Evolutionary conservation across 2,329 filamentous ascomycete species (phyloP), one percentile per base, ranked within the genome.

Genomic region (Leptoxyphium fumago): DNA sequence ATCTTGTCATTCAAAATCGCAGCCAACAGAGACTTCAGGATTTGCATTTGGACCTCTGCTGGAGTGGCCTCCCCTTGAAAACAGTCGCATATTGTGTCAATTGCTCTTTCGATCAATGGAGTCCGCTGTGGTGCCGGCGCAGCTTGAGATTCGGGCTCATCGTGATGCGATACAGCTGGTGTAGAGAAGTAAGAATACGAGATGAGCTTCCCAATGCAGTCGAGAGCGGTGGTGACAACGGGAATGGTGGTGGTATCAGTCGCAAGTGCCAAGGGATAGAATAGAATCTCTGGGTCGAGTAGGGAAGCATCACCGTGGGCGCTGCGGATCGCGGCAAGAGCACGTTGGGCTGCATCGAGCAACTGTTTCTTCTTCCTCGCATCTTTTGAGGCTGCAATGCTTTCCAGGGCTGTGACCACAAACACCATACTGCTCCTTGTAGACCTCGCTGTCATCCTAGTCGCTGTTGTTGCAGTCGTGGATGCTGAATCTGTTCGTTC

Each of bases 1-100:
- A 96, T 94, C 68, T 96, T 98, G 69, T 98, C 91, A 60, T 96
- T 96, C 51, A 98, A 70, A 11, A 98, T 91, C 11, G 93, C 93
- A 11, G 91, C 88, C 47, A 98, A 71, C 47, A 98, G 71, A 2
- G 91, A 96, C 67, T 98, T 96, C 62, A 98, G 86, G 54, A 98
- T 98, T 66, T 98, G 91, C 55, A 96, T 77, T 64, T 98, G 91
- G 40, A 96, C 82, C 62, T 95, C 89, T 43, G 82, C 75, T 2
- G 86, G 80, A 0, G 93, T 98, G 1, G 84, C 84, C 67, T 98
- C 91, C 59, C 91, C 89, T 61, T 96, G 88, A 61, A 98, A 98
- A 63, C 91, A 98, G 61, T 96, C 89, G 71, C 91, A 98, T 70
- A 98, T 98, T 30, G 91, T 94, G 65, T 98, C 93, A 58, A 98